These are phyloP conservation scores for Blastocystis sp. DNA, from an alignment of 352 stramenopile species.

Conservation along the genomic window DNA sequence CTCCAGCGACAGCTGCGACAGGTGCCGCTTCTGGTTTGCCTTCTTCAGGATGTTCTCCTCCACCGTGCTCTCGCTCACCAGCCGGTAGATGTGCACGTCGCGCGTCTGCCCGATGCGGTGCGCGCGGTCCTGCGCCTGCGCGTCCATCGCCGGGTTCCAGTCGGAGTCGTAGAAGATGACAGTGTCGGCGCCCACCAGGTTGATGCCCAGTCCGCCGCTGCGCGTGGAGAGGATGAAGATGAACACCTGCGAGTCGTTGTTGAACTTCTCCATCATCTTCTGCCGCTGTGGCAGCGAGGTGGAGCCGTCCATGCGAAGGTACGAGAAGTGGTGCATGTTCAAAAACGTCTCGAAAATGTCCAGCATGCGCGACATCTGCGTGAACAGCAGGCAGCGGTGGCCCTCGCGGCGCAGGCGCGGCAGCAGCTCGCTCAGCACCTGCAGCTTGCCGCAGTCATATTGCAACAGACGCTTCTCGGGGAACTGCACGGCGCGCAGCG, in stretches of 20 bases:
- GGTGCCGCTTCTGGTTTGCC: constrained; percentile 90
- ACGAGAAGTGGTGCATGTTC: constrained; percentile 93
- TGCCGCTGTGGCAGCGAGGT: constrained; percentile 92
- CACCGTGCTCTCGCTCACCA: constrained; percentile 92
- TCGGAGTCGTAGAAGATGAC: constrained; percentile 88
- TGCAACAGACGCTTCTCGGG: constrained; percentile 94
- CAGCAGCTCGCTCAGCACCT: constrained; percentile 85
- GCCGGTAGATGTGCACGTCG: constrained; percentile 96
- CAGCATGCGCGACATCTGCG: constrained; percentile 98
- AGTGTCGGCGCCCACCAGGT: constrained; percentile 92
- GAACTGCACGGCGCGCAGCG: constrained; percentile 84
- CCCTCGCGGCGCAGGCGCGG: constrained; percentile 88
- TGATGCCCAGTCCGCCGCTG: constrained; percentile 93
- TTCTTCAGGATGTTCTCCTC: constrained; percentile 99
- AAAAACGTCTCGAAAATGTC: constrained; percentile 97
- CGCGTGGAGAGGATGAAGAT: constrained; percentile 97
- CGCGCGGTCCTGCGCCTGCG: constrained; percentile 87
- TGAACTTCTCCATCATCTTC: constrained; percentile 95
- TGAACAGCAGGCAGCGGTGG: constrained; percentile 90
- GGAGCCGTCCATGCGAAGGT: constrained; percentile 92
- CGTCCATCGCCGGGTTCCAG: constrained; percentile 89
- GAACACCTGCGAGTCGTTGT: constrained; percentile 90
- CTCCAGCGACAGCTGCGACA: constrained; percentile 88
- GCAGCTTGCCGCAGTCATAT: constrained; percentile 90
- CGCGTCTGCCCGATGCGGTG: constrained; percentile 94